Evolutionary conservation across 2,329 filamentous ascomycete species (phyloP).

Genomic region (Aspergillus ustus): DNA sequence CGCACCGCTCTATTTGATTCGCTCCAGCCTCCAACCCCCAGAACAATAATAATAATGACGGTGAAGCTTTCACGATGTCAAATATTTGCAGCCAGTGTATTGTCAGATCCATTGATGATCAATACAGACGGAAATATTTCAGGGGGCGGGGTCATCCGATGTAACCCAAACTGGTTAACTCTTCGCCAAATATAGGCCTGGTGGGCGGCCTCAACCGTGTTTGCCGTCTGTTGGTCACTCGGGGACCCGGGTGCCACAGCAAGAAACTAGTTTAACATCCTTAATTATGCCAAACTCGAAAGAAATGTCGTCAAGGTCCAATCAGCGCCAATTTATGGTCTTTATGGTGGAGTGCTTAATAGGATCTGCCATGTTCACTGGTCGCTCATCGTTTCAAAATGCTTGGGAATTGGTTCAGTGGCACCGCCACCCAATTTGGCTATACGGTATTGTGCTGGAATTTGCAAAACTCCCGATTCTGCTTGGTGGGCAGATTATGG

Average conservation of each 20-base stretch:
- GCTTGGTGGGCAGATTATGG: neutral
- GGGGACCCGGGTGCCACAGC: constrained; percentile 15
- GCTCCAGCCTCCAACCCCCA: neutral
- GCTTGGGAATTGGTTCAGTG: neutral
- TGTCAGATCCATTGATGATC: neutral
- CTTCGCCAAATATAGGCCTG: constrained; percentile 28
- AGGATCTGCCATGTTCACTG: constrained; percentile 1
- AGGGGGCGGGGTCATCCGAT: constrained; percentile 26
- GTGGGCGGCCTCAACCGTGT: constrained; percentile 21
- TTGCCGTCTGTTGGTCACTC: constrained; percentile 24
- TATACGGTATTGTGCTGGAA: constrained; percentile 4
- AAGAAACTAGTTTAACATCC: constrained; percentile 22
- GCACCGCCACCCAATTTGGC: constrained; percentile 12
- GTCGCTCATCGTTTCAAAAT: constrained; percentile 13
- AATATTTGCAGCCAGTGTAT: neutral
- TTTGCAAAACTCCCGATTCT: constrained; percentile 2
- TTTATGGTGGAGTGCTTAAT: neutral
- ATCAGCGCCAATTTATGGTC: neutral
- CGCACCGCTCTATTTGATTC: neutral
- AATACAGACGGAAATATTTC: constrained; percentile 18
- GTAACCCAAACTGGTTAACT: constrained; percentile 9
- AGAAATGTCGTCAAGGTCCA: neutral
- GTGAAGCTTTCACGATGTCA: neutral
- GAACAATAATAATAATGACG: neutral
- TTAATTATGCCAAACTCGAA: constrained; percentile 24